Percentiles rank a stretch among this genome's conserved stretches.
These are phyloP conservation scores for Capsicum chinense DNA, from an alignment of 257 asterid species.

Conservation along the genomic window DNA sequence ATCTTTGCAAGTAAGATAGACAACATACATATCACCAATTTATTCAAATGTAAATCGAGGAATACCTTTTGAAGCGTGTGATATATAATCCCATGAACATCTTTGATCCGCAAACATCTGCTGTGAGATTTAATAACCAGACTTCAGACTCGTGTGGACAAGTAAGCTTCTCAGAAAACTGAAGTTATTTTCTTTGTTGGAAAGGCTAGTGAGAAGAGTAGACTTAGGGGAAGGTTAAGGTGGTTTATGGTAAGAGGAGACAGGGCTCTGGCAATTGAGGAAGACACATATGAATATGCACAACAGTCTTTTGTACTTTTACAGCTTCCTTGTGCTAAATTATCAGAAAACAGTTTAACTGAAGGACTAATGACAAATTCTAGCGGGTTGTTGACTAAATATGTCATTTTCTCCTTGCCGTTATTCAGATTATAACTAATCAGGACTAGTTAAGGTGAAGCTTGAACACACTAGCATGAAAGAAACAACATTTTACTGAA, in stretches of 20 bases:
- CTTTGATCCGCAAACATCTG: background rate
- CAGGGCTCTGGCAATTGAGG: no score
- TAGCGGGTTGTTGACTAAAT: no score
- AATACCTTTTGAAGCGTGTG: background rate
- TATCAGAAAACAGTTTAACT: background rate
- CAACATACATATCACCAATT: background rate
- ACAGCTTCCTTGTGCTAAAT: no score
- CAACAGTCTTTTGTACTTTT: no score
- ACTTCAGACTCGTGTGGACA: background rate
- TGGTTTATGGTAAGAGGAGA: background rate
- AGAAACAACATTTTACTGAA: background rate
- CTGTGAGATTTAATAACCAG: background rate
- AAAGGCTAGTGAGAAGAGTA: background rate
- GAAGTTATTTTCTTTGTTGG: background rate
- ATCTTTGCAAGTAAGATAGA: background rate
- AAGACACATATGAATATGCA: no score
- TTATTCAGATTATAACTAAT: background rate
- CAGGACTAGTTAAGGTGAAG: background rate
- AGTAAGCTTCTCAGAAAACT: background rate
- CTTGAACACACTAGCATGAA: background rate
- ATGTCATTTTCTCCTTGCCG: background rate
- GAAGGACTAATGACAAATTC: no score
- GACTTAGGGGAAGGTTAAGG: background rate
- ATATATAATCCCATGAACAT: background rate
- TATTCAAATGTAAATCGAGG: background rate